Base-by-base conservation (phyloP, 2,329 filamentous ascomycete genomes). In the Neonectria hederae region DNA sequence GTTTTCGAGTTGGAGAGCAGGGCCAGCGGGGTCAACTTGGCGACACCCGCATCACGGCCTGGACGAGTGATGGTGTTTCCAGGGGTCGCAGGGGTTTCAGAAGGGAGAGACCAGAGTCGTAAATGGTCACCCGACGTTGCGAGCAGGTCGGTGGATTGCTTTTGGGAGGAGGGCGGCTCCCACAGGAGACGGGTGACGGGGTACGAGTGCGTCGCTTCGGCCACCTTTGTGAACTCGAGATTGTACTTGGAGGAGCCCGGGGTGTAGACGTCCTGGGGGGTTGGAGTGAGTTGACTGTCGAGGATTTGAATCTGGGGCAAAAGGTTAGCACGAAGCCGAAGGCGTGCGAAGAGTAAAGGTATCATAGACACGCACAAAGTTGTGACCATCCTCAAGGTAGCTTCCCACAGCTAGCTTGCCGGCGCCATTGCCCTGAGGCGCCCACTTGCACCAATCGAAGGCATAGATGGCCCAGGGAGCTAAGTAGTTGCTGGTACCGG, bases 381-480 rank as follows among this genome's bases (percentile, higher is more conserved):
- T 99, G 82, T 99, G 96, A 6, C 94, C 95, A 80, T 99, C 96
- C 81, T 99, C 96, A 55, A 98, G 83, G 77, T 98, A 98, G 82
- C 96, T 99, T 64, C 95, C 96, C 42, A 99, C 86, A 13, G 96
- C 96, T 72, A 99, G 87, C 80, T 98, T 98, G 42, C 96, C 96
- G 4, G 93, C 93, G 66, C 92, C 90, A 70, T 90, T 90, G 73
- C 81, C 89, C 74, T 93, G 89, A 2, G 95, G 90, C 17, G 92
- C 89, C 95, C 96, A 99, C 80, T 99, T 99, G 83, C 96, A 99
- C 96, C 96, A 99, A 81, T 99, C 96, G 74, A 97, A 95, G 13
- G 96, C 95, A 78, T 98, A 99, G 59, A 97, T 90, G 14, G 94
- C 91, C 93, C 96, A 99, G 0, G 95, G 94, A 5, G 95, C 94